A percentile compares a stretch with the other conserved stretches of the same genome.
phyloP scores from a whole-genome alignment of 2,329 filamentous ascomycete genomes.

The Trichoderma citrinoviride region DNA sequence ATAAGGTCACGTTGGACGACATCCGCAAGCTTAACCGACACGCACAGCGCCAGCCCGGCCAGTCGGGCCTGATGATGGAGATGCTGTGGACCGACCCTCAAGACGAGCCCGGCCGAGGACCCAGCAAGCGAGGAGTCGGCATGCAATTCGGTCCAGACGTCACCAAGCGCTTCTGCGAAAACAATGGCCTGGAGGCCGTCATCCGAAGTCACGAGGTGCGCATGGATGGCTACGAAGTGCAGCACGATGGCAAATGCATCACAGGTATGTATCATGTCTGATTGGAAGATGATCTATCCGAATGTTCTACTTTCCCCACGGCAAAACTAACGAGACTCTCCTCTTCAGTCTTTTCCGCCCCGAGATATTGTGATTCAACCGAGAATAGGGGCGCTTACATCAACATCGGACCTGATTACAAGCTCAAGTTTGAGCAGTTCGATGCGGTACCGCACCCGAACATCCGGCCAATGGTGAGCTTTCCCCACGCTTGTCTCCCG shows the following conservation, averaged over 20 bases:
- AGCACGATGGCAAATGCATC: conserved; percentile 93
- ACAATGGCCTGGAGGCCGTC: conserved; percentile 88
- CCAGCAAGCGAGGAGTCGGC: conserved; percentile 94
- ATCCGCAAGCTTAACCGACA: conserved; percentile 91
- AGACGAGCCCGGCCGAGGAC: conserved; percentile 76
- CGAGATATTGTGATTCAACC: conserved; percentile 95
- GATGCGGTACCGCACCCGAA: conserved; percentile 95
- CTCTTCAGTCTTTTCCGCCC: conserved; percentile 81
- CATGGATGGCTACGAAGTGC: conserved; percentile 99
- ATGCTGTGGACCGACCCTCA: conserved; percentile 99
- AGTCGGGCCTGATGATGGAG: conserved; percentile 98
- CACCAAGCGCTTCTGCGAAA: conserved; percentile 94
- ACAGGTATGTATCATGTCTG: conserved; percentile 59
- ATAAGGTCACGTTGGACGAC: conserved; percentile 87
- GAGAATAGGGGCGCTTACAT: conserved; percentile 99
- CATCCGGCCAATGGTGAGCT: conserved; percentile 81
- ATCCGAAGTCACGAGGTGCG: conserved; percentile 97
- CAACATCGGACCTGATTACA: conserved; percentile 89
- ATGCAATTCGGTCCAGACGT: conserved; percentile 96
- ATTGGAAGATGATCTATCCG: background rate
- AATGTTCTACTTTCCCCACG: background rate
- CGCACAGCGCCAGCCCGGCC: conserved; percentile 86
- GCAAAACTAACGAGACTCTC: conserved; percentile 21
- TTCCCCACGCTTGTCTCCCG: background rate
- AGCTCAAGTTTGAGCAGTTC: conserved; percentile 89